These are phyloP conservation scores for Arthrinium phaeospermum DNA, from an alignment of 2,329 filamentous ascomycete species.

Conservation along the genomic window DNA sequence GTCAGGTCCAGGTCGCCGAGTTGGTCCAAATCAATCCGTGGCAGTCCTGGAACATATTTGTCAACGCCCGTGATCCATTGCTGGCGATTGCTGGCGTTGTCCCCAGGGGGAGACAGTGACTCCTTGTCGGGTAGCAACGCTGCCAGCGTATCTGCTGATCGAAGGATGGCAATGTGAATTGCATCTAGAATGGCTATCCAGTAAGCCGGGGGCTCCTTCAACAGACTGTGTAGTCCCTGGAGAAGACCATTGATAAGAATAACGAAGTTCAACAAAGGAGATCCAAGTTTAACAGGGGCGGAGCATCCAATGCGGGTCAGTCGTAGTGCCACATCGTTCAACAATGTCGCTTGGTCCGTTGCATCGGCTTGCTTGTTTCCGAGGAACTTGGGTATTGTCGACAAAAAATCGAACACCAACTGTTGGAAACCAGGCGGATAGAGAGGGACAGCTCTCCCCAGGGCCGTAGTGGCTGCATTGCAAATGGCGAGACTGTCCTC, in stretches of 20 bases:
- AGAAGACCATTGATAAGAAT: conserved; percentile 44
- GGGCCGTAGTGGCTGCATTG: conserved; percentile 32
- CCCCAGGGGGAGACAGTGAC: background rate
- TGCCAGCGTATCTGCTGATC: conserved; percentile 25
- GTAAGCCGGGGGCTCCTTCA: conserved; percentile 31
- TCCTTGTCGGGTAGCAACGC: background rate
- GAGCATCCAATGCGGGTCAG: conserved; percentile 58
- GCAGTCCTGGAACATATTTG: conserved; percentile 16
- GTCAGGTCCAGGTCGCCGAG: conserved; percentile 23
- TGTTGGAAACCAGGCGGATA: conserved; percentile 38
- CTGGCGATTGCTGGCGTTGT: background rate
- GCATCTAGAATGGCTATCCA: conserved; percentile 37
- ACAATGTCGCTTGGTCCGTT: conserved; percentile 29
- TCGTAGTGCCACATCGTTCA: conserved; percentile 47
- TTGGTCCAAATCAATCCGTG: conserved; percentile 22
- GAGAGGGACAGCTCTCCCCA: conserved; percentile 34
- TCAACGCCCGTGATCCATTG: background rate
- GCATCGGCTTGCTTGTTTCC: conserved; percentile 23
- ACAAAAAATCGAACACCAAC: conserved; percentile 36
- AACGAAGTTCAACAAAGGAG: conserved; percentile 47
- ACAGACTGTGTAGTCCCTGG: conserved; percentile 31
- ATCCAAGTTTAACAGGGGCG: conserved; percentile 37
- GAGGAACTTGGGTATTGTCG: conserved; percentile 34
- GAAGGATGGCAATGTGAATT: conserved; percentile 32
- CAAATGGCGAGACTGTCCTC: conserved; percentile 29